Percentiles rank a stretch among this genome's conserved stretches.
These are phyloP conservation scores for Stromatinia cepivora DNA, from an alignment of 2,329 filamentous ascomycete genomes.

Conservation along the genomic window DNA sequence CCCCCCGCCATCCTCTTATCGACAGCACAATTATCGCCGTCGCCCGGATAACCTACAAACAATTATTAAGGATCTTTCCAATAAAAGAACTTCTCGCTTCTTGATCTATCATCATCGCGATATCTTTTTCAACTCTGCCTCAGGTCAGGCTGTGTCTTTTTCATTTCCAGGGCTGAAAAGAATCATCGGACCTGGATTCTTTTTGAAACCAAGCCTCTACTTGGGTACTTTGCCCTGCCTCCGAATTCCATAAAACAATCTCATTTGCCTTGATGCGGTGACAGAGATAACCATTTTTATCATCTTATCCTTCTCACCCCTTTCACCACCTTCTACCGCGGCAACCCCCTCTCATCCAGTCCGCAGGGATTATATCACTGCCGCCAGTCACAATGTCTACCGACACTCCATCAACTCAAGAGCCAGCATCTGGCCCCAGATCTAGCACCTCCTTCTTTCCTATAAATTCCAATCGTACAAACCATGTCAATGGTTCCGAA, in stretches of 20 bases:
- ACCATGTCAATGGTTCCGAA: constrained; percentile 36
- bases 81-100: not conserved
- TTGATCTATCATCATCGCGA: not conserved
- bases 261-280: constrained; percentile 21
- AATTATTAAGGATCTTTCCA: constrained; percentile 19
- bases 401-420: constrained; percentile 6
- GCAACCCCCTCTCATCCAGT: constrained; percentile 3
- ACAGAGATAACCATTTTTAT: constrained; percentile 11
- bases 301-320: not conserved
- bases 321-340: constrained; percentile 4
- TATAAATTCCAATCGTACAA: constrained; percentile 57
- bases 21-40: constrained; percentile 26
- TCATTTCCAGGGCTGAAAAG: constrained; percentile 25
- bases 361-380: constrained; percentile 2
- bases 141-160: constrained; percentile 29
- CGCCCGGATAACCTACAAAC: constrained; percentile 16
- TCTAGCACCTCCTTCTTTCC: constrained; percentile 51
- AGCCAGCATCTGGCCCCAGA: constrained; percentile 11
- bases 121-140: constrained; percentile 23
- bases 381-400: constrained; percentile 1
- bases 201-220: constrained; percentile 34
- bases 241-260: constrained; percentile 9
- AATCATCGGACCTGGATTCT: constrained; percentile 22
- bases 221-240: constrained; percentile 26
- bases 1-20: constrained; percentile 36